A percentile compares a stretch with the other conserved stretches of the same genome.
These are phyloP conservation scores for Reticulascus tulasneorum DNA, from an alignment of 2,329 filamentous ascomycete genomes.

Conservation along the genomic window DNA sequence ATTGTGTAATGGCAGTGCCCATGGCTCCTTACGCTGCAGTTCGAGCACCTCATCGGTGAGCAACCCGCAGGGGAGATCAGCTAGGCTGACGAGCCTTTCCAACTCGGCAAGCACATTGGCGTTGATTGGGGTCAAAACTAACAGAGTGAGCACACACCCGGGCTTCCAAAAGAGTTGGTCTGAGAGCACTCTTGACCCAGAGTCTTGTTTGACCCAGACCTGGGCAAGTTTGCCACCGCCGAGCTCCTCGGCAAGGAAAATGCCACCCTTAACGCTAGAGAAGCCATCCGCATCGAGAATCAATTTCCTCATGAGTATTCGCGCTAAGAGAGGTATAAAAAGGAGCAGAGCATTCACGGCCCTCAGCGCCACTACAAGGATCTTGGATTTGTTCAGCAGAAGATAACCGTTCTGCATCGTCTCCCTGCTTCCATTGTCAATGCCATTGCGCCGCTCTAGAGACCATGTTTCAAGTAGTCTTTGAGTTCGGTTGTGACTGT, in stretches of 20 bases:
- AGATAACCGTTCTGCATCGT: not conserved
- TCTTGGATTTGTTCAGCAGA: not conserved
- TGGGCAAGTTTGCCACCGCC: conserved; percentile 3
- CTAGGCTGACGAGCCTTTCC: not conserved
- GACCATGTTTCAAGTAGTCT: conserved; percentile 10
- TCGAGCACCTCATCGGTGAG: not conserved
- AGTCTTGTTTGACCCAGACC: not conserved
- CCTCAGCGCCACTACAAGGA: conserved; percentile 1
- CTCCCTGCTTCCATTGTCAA: conserved; percentile 6
- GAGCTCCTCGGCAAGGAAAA: conserved; percentile 1
- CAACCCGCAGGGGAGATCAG: not conserved
- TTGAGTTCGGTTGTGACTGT: not conserved
- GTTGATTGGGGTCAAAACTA: not conserved
- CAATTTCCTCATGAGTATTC: conserved; percentile 2
- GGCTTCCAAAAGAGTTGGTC: not conserved
- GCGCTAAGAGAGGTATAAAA: conserved; percentile 1
- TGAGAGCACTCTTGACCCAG: not conserved
- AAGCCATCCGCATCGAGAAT: conserved; percentile 6
- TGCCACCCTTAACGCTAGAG: conserved; percentile 6
- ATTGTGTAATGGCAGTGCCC: too few species aligned
- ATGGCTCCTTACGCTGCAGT: not conserved
- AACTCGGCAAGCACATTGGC: not conserved
- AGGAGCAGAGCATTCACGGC: not conserved
- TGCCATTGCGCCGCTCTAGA: conserved; percentile 17
- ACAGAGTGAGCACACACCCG: not conserved